phyloP scores from a whole-genome alignment of 208 protist species.

The Crithidia acanthocephali region DNA sequence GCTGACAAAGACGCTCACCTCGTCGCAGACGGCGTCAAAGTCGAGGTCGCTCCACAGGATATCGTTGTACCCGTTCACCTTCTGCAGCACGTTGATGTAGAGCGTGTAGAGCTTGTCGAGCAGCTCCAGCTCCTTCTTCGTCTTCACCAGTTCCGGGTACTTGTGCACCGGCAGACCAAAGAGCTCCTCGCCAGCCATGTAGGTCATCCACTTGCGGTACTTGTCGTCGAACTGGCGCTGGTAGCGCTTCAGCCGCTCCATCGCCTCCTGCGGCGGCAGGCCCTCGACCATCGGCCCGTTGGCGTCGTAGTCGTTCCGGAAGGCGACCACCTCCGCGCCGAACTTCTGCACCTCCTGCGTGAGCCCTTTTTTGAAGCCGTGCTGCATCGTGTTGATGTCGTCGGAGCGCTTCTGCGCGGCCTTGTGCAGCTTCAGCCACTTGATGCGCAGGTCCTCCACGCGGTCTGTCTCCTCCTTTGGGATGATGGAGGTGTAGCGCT shows the following conservation, averaged over 20 bases:
- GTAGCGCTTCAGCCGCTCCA: constrained; percentile 96
- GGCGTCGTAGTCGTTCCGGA: constrained; percentile 95
- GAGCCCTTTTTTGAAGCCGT: constrained; percentile 94
- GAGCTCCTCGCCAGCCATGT: constrained; percentile 95
- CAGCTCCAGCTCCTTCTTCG: constrained; percentile 94
- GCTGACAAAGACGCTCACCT: constrained; percentile 92
- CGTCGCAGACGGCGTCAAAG: constrained; percentile 93
- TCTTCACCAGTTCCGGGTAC: constrained; percentile 95
- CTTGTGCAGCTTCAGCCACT: constrained; percentile 93
- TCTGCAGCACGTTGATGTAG: constrained; percentile 95
- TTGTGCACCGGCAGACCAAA: constrained; percentile 95
- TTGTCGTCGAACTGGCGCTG: constrained; percentile 96
- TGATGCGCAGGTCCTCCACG: constrained; percentile 93
- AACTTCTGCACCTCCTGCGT: constrained; percentile 95
- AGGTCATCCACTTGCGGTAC: constrained; percentile 94
- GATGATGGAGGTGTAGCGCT: constrained; percentile 90
- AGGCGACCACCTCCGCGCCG: constrained; percentile 90
- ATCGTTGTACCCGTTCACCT: constrained; percentile 95
- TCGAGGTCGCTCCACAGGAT: constrained; percentile 95
- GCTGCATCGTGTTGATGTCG: constrained; percentile 93
- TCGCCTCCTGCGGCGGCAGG: constrained; percentile 93
- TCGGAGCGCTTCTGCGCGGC: constrained; percentile 78
- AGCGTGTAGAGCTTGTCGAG: constrained; percentile 96
- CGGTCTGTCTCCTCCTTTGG: constrained; percentile 97
- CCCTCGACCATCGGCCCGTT: constrained; percentile 97